Evolutionary conservation across 106 monocot species (phyloP).

Genomic region (Apostasia ramifera): DNA sequence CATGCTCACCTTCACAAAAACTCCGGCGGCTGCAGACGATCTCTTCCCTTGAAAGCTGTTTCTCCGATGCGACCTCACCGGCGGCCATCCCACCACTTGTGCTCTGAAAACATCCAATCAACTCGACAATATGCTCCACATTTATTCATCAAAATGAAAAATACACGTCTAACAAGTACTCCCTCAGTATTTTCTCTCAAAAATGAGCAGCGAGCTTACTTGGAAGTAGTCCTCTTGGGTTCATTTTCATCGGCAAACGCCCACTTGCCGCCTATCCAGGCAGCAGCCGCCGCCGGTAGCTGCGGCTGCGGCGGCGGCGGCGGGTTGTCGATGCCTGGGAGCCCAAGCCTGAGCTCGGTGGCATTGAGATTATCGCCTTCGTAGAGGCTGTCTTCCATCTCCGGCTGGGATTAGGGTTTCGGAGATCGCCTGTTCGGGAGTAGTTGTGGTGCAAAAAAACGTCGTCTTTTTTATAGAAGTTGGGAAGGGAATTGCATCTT

Average conservation of each 20-base stretch:
- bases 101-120: conserved; percentile 26
- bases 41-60: conserved; percentile 21
- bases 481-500: neutral
- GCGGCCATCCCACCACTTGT: conserved; percentile 92
- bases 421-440: conserved; percentile 1
- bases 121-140: too few relatives aligned
- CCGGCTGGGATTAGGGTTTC: neutral
- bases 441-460: neutral
- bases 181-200: too few relatives aligned
- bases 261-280: too few relatives aligned
- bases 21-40: conserved; percentile 18
- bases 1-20: conserved; percentile 86
- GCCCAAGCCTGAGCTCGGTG: conserved; percentile 72
- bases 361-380: conserved; percentile 38
- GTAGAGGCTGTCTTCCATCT: conserved; percentile 14
- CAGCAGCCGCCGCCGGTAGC: conserved; percentile 19
- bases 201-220: too few relatives aligned
- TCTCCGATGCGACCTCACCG: conserved; percentile 41
- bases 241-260: too few relatives aligned
- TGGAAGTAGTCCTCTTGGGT: too few relatives aligned
- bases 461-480: neutral
- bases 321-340: conserved; percentile 44
- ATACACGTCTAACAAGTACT: too few relatives aligned
- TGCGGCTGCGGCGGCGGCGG: neutral
- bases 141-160: too few relatives aligned